Conservation (phyloP, 2,329 filamentous ascomycete species). For the Xylaria multiplex region DNA sequence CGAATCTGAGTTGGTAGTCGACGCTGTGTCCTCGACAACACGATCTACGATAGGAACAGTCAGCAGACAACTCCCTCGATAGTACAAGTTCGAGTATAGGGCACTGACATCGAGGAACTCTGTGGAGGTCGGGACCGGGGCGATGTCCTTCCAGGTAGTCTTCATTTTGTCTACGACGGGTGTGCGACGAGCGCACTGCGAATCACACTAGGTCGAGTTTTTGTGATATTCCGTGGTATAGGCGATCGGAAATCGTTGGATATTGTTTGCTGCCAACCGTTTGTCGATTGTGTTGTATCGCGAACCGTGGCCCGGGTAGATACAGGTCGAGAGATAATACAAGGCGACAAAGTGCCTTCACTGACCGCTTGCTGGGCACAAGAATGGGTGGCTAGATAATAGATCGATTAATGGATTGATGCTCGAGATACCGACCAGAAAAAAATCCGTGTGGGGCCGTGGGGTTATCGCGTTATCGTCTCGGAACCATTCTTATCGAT, state of each 20-base stretch:
- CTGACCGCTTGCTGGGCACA: slow-evolving; percentile 8
- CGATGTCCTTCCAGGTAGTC: slow-evolving; percentile 79
- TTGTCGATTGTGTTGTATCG: slow-evolving; percentile 4
- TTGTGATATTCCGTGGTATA: background rate
- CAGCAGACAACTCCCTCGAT: slow-evolving; percentile 13
- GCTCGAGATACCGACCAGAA: slow-evolving; percentile 26
- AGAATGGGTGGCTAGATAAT: slow-evolving; percentile 6
- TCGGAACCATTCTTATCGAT: slow-evolving; percentile 36
- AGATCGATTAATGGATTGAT: slow-evolving; percentile 15
- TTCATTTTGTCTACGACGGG: slow-evolving; percentile 58
- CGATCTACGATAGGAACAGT: slow-evolving; percentile 58
- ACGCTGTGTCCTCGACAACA: slow-evolving; percentile 91
- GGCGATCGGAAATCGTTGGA: slow-evolving; percentile 9
- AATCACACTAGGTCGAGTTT: background rate
- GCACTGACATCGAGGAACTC: slow-evolving; percentile 85
- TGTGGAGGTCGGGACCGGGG: slow-evolving; percentile 88
- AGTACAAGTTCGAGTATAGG: background rate
- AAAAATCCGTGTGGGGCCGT: slow-evolving; percentile 40
- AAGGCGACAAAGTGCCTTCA: background rate
- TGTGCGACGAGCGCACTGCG: slow-evolving; percentile 36
- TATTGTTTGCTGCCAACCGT: background rate
- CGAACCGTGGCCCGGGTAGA: background rate
- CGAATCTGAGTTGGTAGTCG: slow-evolving; percentile 95
- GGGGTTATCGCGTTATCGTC: slow-evolving; percentile 23
- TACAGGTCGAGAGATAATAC: slow-evolving; percentile 9